A percentile compares a stretch with the other conserved stretches of the same genome.
phyloP scores from a whole-genome alignment of 2,329 filamentous ascomycete species.

The Colletotrichum aenigma region DNA sequence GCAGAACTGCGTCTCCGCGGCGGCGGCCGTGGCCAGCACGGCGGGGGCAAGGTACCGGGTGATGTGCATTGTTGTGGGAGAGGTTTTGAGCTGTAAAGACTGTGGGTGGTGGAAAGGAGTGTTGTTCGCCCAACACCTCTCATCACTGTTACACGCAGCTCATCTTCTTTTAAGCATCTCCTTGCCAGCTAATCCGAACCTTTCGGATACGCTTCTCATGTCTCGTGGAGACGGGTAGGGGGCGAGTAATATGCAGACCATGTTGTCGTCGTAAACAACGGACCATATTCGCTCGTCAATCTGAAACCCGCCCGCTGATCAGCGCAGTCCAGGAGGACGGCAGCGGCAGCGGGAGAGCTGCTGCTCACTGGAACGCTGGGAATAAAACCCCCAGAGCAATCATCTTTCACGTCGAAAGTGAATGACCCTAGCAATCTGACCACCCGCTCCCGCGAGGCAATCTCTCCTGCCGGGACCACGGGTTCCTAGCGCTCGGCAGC shows the following conservation, averaged over 20 bases:
- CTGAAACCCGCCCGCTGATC: background rate
- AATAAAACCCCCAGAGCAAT: background rate
- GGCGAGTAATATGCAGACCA: background rate
- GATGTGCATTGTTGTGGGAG: background rate
- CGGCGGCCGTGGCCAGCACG: background rate
- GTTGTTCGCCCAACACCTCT: background rate
- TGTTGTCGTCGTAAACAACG: background rate
- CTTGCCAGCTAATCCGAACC: background rate
- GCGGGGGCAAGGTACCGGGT: background rate
- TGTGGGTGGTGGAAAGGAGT: background rate
- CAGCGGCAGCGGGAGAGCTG: background rate
- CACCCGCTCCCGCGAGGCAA: background rate
- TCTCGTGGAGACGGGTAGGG: background rate
- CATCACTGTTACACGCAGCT: too few species aligned
- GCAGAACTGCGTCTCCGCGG: slow-evolving; percentile 20
- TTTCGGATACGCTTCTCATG: background rate
- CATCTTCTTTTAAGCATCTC: background rate
- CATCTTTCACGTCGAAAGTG: background rate
- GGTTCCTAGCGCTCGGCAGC: background rate
- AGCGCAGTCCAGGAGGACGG: background rate
- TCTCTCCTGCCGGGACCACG: background rate
- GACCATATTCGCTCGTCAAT: background rate
- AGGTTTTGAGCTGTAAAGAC: background rate
- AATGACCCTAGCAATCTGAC: background rate
- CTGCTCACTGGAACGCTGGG: background rate